Evolutionary conservation across 2,329 filamentous ascomycete genomes (phyloP).

Genomic region (Amesomyces nigricolor): DNA sequence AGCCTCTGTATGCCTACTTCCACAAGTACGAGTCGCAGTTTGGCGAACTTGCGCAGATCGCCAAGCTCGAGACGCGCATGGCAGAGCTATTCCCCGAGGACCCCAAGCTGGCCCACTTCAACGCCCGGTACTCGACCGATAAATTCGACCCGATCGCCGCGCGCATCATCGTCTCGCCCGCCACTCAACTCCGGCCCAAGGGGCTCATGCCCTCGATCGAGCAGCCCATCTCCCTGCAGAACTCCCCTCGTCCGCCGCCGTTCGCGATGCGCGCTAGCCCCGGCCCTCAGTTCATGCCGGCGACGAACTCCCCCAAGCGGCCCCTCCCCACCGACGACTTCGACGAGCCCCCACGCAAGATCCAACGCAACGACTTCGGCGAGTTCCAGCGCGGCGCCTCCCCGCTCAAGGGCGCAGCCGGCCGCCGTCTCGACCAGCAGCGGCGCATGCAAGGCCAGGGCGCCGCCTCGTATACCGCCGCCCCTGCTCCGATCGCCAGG

Average conservation of each 20-base stretch:
- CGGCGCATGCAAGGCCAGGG: conserved; percentile 52
- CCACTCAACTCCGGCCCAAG: conserved; percentile 67
- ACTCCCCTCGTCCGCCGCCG: conserved; percentile 39
- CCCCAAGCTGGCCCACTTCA: conserved; percentile 68
- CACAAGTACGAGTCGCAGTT: conserved; percentile 94
- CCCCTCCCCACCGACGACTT: conserved; percentile 65
- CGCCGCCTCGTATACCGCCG: conserved; percentile 30
- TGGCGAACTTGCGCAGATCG: conserved; percentile 85
- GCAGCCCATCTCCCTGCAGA: conserved; percentile 40
- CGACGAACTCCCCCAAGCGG: conserved; percentile 54
- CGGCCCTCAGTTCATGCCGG: conserved; percentile 42
- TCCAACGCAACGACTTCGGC: conserved; percentile 69
- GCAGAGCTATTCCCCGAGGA: conserved; percentile 88
- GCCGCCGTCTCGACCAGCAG: conserved; percentile 76
- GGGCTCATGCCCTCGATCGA: conserved; percentile 49
- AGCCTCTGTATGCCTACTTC: conserved; percentile 83
- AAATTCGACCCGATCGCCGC: conserved; percentile 77
- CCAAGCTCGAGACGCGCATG: conserved; percentile 89
- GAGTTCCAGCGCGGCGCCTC: conserved; percentile 87
- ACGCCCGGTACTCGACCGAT: conserved; percentile 65
- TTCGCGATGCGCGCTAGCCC: conserved; percentile 37
- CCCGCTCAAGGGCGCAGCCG: conserved; percentile 84
- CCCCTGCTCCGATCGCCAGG: conserved; percentile 65
- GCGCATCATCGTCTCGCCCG: conserved; percentile 77
- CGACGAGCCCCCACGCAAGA: conserved; percentile 73